These are phyloP conservation scores for Microglena sp. DNA, from an alignment of 139 green algal species.

Conservation along the genomic window DNA sequence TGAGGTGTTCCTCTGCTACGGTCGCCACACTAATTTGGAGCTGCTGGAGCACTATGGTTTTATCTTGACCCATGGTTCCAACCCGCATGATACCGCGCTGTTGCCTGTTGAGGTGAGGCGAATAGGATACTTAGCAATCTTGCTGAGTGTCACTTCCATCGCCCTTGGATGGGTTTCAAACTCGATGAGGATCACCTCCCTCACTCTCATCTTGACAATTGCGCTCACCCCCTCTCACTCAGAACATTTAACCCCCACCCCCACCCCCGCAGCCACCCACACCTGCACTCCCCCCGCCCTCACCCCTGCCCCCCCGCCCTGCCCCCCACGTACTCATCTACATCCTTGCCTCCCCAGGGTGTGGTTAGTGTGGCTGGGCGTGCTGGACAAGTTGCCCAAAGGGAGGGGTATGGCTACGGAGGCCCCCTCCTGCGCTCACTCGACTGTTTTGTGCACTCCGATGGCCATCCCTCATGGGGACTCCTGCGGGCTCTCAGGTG, in stretches of 20 bases:
- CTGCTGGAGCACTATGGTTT: constrained; percentile 85
- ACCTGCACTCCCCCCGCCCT: neutral
- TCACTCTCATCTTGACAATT: neutral
- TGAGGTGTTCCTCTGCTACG: constrained; percentile 83
- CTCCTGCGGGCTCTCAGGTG: constrained; percentile 32
- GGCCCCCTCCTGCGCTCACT: neutral
- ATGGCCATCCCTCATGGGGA: constrained; percentile 43
- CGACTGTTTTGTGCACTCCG: constrained; percentile 36
- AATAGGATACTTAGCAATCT: neutral
- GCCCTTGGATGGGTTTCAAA: neutral
- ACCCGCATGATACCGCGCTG: constrained; percentile 52
- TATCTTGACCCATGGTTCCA: constrained; percentile 39
- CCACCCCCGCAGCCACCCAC: neutral
- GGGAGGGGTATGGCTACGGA: too few relatives aligned
- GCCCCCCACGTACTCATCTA: neutral
- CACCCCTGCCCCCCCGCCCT: neutral
- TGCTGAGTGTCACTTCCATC: neutral
- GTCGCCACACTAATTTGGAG: constrained; percentile 75
- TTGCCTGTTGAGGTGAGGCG: constrained; percentile 16
- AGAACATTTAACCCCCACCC: neutral
- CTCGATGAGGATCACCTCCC: neutral
- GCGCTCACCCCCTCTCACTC: neutral
- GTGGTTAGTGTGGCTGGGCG: neutral
- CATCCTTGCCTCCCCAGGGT: neutral
- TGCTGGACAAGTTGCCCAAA: neutral